Evolutionary conservation across 495 filamentous ascomycete genomes (phyloP).

Genomic region (Polyplosphaeria fusca): DNA sequence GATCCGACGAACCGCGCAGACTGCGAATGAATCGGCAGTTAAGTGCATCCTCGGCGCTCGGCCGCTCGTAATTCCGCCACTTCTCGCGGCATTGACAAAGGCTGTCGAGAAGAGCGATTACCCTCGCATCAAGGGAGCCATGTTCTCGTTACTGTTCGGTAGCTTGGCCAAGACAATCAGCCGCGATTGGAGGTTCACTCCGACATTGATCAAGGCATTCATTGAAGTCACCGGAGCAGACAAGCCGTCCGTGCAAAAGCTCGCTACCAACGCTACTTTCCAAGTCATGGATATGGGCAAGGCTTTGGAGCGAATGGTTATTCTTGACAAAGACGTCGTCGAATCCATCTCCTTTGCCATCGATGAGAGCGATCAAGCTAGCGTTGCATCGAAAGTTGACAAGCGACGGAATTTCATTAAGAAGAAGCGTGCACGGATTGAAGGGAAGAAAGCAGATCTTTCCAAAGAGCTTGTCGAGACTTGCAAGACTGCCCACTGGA

Average conservation of each 20-base stretch:
- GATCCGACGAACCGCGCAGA: constrained; percentile 87
- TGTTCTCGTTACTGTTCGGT: constrained; percentile 86
- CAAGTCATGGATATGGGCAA: constrained; percentile 89
- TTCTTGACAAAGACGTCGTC: constrained; percentile 71
- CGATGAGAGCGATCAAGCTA: constrained; percentile 44
- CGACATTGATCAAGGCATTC: constrained; percentile 78
- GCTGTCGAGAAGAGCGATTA: constrained; percentile 81
- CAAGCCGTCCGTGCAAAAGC: constrained; percentile 87
- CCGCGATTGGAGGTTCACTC: constrained; percentile 89
- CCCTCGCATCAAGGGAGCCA: constrained; percentile 85
- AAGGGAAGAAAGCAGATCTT: constrained; percentile 75
- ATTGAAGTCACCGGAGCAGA: constrained; percentile 86
- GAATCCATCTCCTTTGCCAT: constrained; percentile 57
- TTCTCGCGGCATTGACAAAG: constrained; percentile 73
- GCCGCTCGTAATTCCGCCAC: constrained; percentile 79
- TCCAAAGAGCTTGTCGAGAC: constrained; percentile 77
- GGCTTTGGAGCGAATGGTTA: constrained; percentile 76
- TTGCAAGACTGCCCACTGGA: constrained; percentile 84
- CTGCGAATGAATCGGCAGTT: constrained; percentile 87
- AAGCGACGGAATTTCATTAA: constrained; percentile 67
- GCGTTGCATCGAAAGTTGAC: constrained; percentile 60
- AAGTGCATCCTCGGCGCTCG: constrained; percentile 84
- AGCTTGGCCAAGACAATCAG: constrained; percentile 83
- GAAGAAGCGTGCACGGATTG: constrained; percentile 68
- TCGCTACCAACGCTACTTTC: constrained; percentile 76